phyloP scores from a whole-genome alignment of 2,329 filamentous ascomycete species.

The Drechslerella coelobrocha region DNA sequence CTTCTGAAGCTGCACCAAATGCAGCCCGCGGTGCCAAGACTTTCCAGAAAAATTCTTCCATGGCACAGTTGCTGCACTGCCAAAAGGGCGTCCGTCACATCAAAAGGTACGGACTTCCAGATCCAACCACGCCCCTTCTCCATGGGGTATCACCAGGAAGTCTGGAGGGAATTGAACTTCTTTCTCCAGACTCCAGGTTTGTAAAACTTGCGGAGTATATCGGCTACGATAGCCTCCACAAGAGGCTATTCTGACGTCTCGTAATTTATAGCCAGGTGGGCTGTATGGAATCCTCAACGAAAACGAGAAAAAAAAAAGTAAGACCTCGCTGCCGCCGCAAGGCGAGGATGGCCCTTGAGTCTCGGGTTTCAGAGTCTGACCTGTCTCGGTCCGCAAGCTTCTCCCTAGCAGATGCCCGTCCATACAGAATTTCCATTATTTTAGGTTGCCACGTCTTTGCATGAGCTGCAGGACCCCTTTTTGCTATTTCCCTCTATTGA shows the following conservation, averaged over 20 bases:
- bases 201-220: conserved; percentile 37
- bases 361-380: conserved; percentile 29
- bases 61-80: neutral
- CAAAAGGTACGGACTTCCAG: conserved; percentile 24
- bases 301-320: conserved; percentile 2
- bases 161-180: conserved; percentile 12
- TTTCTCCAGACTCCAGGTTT: conserved; percentile 16
- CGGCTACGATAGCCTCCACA: conserved; percentile 35
- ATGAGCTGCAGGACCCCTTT: conserved; percentile 38
- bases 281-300: neutral
- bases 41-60: conserved; percentile 16
- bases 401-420: neutral
- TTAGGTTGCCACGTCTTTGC: conserved; percentile 41
- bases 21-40: neutral
- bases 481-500: neutral
- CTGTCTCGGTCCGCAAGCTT: conserved; percentile 21
- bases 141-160: conserved; percentile 32
- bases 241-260: conserved; percentile 20
- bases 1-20: neutral
- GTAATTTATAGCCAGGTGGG: neutral
- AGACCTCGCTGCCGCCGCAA: conserved; percentile 17
- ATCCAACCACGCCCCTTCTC: conserved; percentile 26
- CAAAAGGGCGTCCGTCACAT: neutral
- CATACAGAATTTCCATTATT: neutral
- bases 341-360: conserved; percentile 20